phyloP scores from a whole-genome alignment of 1,284 basidiomycete species.

The Naganishia cerealis region DNA sequence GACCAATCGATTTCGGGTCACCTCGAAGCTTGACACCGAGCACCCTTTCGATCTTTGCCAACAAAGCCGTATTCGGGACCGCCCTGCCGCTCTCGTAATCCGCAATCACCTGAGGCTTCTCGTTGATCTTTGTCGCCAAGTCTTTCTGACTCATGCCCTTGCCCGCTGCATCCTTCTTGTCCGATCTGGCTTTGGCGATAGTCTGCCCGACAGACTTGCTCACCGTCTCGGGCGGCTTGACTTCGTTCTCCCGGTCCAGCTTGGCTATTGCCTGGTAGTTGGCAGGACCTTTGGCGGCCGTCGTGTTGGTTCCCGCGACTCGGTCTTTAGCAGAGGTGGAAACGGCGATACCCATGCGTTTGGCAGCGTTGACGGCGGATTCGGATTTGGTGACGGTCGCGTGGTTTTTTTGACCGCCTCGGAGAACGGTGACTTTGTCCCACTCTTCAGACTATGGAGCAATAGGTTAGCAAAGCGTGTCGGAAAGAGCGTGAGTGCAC shows the following conservation, averaged over 20 bases:
- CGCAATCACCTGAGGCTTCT: slow-evolving; percentile 53
- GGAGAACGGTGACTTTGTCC: slow-evolving; percentile 35
- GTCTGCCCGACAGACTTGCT: slow-evolving; percentile 62
- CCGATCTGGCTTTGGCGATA: slow-evolving; percentile 78
- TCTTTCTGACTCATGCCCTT: slow-evolving; percentile 78
- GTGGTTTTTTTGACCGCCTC: slow-evolving; percentile 35
- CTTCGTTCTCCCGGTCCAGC: slow-evolving; percentile 92
- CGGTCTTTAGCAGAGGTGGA: slow-evolving; percentile 35
- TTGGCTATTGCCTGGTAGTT: slow-evolving; percentile 93
- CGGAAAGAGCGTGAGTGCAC: neutral
- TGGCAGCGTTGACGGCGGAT: slow-evolving; percentile 34
- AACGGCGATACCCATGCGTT: slow-evolving; percentile 37
- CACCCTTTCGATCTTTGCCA: slow-evolving; percentile 85
- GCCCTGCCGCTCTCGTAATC: slow-evolving; percentile 90
- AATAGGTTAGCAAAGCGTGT: neutral
- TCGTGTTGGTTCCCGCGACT: slow-evolving; percentile 20
- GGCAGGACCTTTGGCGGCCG: slow-evolving; percentile 61
- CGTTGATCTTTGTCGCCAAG: slow-evolving; percentile 66
- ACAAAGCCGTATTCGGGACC: slow-evolving; percentile 83
- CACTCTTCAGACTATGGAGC: slow-evolving; percentile 33
- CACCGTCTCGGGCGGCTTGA: slow-evolving; percentile 88
- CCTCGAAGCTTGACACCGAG: slow-evolving; percentile 92
- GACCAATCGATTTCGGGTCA: slow-evolving; percentile 54
- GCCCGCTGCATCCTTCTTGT: slow-evolving; percentile 53
- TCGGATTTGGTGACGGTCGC: slow-evolving; percentile 35